Evolutionary conservation across 371 early-diverging fungal genomes (phyloP).

Genomic region (Actinomortierella ambigua): DNA sequence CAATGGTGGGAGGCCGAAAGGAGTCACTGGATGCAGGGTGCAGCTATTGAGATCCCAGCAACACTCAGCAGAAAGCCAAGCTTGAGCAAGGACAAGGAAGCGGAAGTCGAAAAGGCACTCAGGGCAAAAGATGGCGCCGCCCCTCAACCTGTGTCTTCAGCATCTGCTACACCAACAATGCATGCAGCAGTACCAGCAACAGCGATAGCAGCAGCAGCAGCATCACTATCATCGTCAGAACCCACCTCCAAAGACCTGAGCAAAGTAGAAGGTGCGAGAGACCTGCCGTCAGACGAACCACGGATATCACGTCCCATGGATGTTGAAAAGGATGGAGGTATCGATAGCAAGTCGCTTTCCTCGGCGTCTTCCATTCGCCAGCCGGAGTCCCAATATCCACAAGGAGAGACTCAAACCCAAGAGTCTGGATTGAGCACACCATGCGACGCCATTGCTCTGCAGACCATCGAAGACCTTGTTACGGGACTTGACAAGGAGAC

Average conservation of each 20-base stretch:
- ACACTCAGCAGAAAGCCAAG: not conserved
- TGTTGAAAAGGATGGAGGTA: too few species aligned
- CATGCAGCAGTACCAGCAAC: too few species aligned
- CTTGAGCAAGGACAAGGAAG: slow-evolving; percentile 1
- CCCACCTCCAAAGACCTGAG: too few species aligned
- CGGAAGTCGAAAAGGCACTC: not conserved
- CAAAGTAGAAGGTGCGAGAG: too few species aligned
- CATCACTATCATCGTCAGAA: too few species aligned
- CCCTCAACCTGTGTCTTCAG: too few species aligned
- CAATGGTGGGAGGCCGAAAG: slow-evolving; percentile 70
- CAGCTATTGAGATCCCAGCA: slow-evolving; percentile 9
- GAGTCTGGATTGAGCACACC: slow-evolving; percentile 3
- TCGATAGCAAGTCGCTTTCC: too few species aligned
- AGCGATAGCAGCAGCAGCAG: too few species aligned
- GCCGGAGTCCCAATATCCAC: slow-evolving; percentile 5
- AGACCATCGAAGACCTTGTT: slow-evolving; percentile 24
- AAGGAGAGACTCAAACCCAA: slow-evolving; percentile 19
- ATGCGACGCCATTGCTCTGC: slow-evolving; percentile 6
- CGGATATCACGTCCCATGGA: too few species aligned
- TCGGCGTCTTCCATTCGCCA: not conserved
- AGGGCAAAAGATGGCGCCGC: slow-evolving; percentile 6
- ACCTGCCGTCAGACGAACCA: too few species aligned
- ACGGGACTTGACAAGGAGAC: slow-evolving; percentile 24
- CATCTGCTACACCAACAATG: too few species aligned
- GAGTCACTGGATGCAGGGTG: slow-evolving; percentile 46